Percentiles rank a stretch among this genome's conserved stretches.
Evolutionary conservation across 176 grass and related monocot species (phyloP).

Genomic region (Eremochloa ophiuroides): DNA sequence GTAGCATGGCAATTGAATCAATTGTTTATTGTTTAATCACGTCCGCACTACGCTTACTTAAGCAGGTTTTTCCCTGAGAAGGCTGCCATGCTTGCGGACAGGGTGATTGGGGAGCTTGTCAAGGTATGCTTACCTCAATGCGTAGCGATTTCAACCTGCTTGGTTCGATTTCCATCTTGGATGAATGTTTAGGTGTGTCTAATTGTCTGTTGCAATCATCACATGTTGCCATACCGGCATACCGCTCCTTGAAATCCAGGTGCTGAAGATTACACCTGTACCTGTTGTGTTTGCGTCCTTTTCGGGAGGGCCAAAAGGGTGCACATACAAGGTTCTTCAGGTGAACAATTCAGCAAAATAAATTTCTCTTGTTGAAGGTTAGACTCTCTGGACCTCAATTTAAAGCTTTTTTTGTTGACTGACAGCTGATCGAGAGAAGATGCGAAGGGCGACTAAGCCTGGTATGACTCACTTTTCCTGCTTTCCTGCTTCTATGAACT

Average conservation of each 20-base stretch:
- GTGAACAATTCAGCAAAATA: constrained; percentile 29
- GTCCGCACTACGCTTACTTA: not conserved
- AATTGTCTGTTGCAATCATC: not conserved
- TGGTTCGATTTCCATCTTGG: not conserved
- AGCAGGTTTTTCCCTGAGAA: constrained; percentile 87
- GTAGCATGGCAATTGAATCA: not conserved
- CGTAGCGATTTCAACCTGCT: not conserved
- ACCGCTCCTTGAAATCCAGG: constrained; percentile 39
- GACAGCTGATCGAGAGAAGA: constrained; percentile 66
- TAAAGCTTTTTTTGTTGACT: constrained; percentile 5
- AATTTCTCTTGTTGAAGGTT: not conserved
- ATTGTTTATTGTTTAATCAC: constrained; percentile 1
- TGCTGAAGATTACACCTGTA: constrained; percentile 54
- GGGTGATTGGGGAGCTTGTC: constrained; percentile 65
- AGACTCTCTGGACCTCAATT: not conserved
- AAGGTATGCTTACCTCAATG: constrained; percentile 38
- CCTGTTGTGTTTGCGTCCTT: constrained; percentile 84
- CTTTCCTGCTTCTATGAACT: not conserved
- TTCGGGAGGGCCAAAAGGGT: constrained; percentile 90
- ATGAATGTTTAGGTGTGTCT: not conserved
- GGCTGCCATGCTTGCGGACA: constrained; percentile 67
- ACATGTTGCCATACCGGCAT: not conserved
- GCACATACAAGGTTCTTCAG: constrained; percentile 96
- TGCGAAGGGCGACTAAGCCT: constrained; percentile 58
- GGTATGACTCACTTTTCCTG: constrained; percentile 39